Conservation (phyloP, 805 yeast species). For the Saccharomycopsis vini region DNA sequence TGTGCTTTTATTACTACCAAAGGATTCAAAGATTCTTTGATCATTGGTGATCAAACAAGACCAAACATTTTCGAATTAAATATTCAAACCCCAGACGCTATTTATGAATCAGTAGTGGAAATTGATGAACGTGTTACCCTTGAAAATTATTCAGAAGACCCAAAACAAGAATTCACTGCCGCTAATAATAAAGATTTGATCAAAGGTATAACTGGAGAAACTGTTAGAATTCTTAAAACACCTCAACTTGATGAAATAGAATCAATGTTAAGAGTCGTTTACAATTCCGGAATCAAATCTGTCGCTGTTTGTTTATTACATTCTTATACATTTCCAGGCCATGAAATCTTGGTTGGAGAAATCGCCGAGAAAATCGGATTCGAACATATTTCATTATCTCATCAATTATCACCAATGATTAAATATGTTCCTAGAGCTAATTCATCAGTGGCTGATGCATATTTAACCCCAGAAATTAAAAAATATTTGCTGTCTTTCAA, state of each 20-base stretch:
- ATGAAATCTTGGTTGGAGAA: conserved; percentile 50
- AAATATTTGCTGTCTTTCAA: conserved; percentile 55
- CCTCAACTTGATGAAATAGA: conserved; percentile 41
- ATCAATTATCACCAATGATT: conserved; percentile 69
- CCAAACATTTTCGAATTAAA: conserved; percentile 83
- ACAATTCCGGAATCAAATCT: conserved; percentile 52
- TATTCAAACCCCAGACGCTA: conserved; percentile 58
- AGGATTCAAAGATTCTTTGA: conserved; percentile 77
- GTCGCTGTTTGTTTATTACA: conserved; percentile 67
- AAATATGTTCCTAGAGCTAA: conserved; percentile 67
- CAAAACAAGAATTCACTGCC: conserved; percentile 27
- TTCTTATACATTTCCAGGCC: conserved; percentile 63
- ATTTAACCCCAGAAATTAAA: conserved; percentile 69
- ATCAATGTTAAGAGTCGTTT: conserved; percentile 34
- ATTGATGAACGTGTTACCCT: conserved; percentile 85
- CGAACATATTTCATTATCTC: conserved; percentile 56
- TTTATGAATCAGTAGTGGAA: conserved; percentile 72
- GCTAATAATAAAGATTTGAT: conserved; percentile 29
- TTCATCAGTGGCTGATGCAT: conserved; percentile 75
- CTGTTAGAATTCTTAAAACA: conserved; percentile 43
- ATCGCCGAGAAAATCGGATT: conserved; percentile 64
- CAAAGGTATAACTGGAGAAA: conserved; percentile 61
- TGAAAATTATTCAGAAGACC: conserved; percentile 74
- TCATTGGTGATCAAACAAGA: conserved; percentile 85
- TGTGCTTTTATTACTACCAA: conserved; percentile 81